Evolutionary conservation across 2,329 filamentous ascomycete genomes (phyloP), one percentile per base, ranked within the genome.

Genomic region (Alternaria novae-zelandiae): DNA sequence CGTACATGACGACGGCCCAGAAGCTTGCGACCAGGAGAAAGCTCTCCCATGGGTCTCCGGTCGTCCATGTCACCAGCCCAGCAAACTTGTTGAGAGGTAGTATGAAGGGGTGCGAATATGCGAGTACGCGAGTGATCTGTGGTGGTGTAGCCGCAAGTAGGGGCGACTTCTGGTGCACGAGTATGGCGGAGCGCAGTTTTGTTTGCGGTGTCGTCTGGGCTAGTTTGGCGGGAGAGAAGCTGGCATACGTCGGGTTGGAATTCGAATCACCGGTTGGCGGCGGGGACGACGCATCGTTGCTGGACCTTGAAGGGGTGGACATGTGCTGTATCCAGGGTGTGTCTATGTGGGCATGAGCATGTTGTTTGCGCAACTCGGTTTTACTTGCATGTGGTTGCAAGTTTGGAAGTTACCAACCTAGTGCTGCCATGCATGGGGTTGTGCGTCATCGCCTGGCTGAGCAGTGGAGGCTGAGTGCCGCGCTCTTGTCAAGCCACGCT

Each of bases 161-260:
- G 11, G 96, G 96, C 15, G 93, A 97, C 82, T 98, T 99, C 80
- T 97, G 95, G 81, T 98, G 94, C 20, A 99, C 94, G 71, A 98
- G 89, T 71, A 99, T 94, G 61, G 93, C 96, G 17, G 93, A 96
- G 49, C 93, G 89, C 66, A 95, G 91, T 75, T 92, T 91, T 45
- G 89, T 89, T 41, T 89, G 87, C 50, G 90, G 85, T 6, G 89
- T 86, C 41, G 87, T 87, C 60, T 90, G 88, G 47, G 89, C 90
- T 70, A 94, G 87, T 21, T 91, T 93, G 21, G 90, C 87, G 30
- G 96, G 94, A 6, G 95, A 96, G 83, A 99, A 99, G 74, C 92
- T 88, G 68, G 96, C 96, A 77, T 92, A 89, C 49, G 95, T 98
- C 50, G 93, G 91, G 36, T 41, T 41, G 59, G 88, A 86, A 58